Conservation (phyloP, 768 basidiomycete species). For the Suillus lakei region DNA sequence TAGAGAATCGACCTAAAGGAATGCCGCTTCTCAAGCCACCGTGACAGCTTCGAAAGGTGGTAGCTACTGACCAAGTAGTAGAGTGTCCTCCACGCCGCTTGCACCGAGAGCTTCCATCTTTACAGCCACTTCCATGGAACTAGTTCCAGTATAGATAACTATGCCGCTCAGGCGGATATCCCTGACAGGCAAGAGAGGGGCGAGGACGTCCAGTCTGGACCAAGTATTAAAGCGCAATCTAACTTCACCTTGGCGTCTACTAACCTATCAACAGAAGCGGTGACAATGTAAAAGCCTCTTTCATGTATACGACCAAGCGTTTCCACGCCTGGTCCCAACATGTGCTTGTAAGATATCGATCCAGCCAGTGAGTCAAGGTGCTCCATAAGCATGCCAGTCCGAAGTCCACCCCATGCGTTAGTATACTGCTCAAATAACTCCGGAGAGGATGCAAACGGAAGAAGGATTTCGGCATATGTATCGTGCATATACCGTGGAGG, state of each 20-base stretch:
- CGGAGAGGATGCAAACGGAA: slow-evolving; percentile 66
- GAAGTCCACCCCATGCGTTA: slow-evolving; percentile 72
- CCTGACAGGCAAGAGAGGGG: slow-evolving; percentile 58
- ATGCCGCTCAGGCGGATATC: slow-evolving; percentile 81
- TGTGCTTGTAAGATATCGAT: slow-evolving; percentile 82
- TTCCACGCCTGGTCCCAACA: slow-evolving; percentile 68
- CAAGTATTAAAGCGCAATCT: background rate
- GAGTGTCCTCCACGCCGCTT: slow-evolving; percentile 58
- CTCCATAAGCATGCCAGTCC: slow-evolving; percentile 76
- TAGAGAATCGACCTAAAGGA: slow-evolving; percentile 79
- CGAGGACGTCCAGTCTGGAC: slow-evolving; percentile 67
- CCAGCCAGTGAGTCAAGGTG: slow-evolving; percentile 87
- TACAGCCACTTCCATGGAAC: slow-evolving; percentile 86
- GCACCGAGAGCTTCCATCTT: slow-evolving; percentile 72
- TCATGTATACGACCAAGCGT: slow-evolving; percentile 59
- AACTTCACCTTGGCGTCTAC: slow-evolving; percentile 7
- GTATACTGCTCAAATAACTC: slow-evolving; percentile 69
- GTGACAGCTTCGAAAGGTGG: slow-evolving; percentile 8
- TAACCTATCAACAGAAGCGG: slow-evolving; percentile 80
- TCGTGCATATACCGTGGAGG: slow-evolving; percentile 67
- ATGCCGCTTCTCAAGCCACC: background rate
- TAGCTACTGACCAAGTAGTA: slow-evolving; percentile 56
- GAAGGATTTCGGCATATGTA: slow-evolving; percentile 67
- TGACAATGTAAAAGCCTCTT: slow-evolving; percentile 80
- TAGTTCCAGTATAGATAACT: slow-evolving; percentile 76